Evolutionary conservation across 2,329 filamentous ascomycete species (phyloP), one percentile per base, ranked within the genome.

Genomic region (Ceratocystis diversiconidia): DNA sequence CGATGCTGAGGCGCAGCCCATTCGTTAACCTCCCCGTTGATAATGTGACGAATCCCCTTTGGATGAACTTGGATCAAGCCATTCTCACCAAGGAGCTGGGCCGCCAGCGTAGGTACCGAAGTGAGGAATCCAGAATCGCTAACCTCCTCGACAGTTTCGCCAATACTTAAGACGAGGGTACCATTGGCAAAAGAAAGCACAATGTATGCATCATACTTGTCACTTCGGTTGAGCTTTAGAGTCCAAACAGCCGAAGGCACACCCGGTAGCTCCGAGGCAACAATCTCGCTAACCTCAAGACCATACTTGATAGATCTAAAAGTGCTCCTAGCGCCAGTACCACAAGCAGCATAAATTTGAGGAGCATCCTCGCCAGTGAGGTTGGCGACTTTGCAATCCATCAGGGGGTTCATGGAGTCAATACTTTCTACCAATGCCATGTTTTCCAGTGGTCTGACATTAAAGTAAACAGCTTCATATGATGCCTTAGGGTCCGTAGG

Each of bases 211-310:
- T 99, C 92, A 69, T 87, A 95, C 70, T 92, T 84, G 70, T 97
- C 92, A 19, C 83, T 82, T 22, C 85, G 84, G 46, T 85, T 88
- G 60, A 95, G 78, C 74, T 96, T 96, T 0, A 95, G 91, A 0
- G 94, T 96, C 92, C 94, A 99, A 2, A 99, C 92, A 1, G 89
- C 88, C 0, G 88, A 89, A 2, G 92, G 91, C n/a, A 89, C 86
- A 72, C 90, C 89, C 8, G 91, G 92, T 46, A 96, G 78, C 72
- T 94, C 89, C 0, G 92, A 96, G 67, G 94, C 90, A n/a, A 96
- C 91, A 67, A 96, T 94, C 73, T 97, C 92, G 46, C 91, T 89
- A 2, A 97, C 92, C 71, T 95, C 89, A 41, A 99, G 76, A 5
- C 92, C 94, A 74, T 99, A 92, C 73, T 94, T 94, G 65, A 97